Evolutionary conservation across 2,329 filamentous ascomycete genomes (phyloP), one percentile per base, ranked within the genome.

Genomic region (Tolypocladium guangdongense): DNA sequence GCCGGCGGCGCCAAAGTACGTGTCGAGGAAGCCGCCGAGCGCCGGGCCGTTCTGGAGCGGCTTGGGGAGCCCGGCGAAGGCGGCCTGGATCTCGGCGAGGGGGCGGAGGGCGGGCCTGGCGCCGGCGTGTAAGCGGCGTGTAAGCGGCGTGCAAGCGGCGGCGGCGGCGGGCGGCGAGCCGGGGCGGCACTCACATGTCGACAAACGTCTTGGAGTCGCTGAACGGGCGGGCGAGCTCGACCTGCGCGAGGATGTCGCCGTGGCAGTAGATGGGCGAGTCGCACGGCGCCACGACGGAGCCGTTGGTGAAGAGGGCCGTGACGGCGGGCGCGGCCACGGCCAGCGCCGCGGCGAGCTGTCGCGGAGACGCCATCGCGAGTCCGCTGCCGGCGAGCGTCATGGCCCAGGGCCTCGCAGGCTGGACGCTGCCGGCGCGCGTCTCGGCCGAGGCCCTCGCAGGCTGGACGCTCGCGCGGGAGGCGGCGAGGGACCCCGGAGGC

Each of bases 181-280:
- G 12, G 18, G 38, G 11, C 4, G 24, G 11, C n/a, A 68, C 73
- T 69, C 70, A 82, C 80, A 86, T 81, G 63, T 87, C 84, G 45
- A 87, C 84, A 63, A 86, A 87, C 1, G 82, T 86, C 73, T 87
- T 87, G 55, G 82, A 86, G 68, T 87, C 84, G 16, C 72, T 68
- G 58, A 86, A 87, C 0, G 83, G 83, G 27, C 71, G 72, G 2
- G 83, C 83, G 11, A 86, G 71, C 68, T 87, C 76, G 49, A 87
- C 77, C 57, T 81, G 74, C 55, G 76, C 73, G 3, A 87, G 73
- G 14, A 87, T 74, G 0, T 84, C 79, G 49, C 84, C 84, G 57
- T 82, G 75, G 63, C 84, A 87, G 67, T 87, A 87, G 22, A 87
- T 72, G 18, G 81, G 77, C 10, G 83, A 86, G 63, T 86, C 80